A percentile compares a stretch with the other conserved stretches of the same genome.
Conservation (phyloP, 768 basidiomycete genomes). For the Kwoniella europaea region DNA sequence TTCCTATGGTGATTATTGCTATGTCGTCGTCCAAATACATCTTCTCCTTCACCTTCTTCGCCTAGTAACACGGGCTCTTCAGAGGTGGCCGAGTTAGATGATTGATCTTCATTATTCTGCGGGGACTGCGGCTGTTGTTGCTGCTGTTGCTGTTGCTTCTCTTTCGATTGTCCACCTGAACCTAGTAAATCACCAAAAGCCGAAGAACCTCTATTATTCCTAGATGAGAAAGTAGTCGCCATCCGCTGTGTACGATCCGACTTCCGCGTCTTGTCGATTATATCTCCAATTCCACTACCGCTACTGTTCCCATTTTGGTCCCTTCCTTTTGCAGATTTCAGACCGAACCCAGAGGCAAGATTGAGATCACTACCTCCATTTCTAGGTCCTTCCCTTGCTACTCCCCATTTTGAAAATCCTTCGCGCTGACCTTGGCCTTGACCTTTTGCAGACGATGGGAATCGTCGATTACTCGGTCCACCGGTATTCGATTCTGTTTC, state of each 20-base stretch:
- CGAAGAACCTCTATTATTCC: conserved; percentile 8
- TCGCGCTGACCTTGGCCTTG: not conserved
- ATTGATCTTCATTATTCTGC: not conserved
- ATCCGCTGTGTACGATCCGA: conserved; percentile 5
- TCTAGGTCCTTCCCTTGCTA: conserved; percentile 5
- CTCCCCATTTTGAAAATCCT: conserved; percentile 24
- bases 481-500: conserved; percentile 1
- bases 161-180: not conserved
- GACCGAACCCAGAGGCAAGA: conserved; percentile 19
- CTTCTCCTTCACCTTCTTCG: not conserved
- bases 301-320: not conserved
- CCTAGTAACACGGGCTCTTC: not conserved
- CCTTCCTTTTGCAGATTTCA: conserved; percentile 17
- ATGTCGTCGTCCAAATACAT: not conserved
- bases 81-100: not conserved
- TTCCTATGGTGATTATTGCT: not conserved
- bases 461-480: conserved; percentile 15
- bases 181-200: conserved; percentile 23
- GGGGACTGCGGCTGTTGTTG: not conserved
- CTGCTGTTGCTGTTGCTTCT: not conserved
- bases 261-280: conserved; percentile 18
- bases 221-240: not conserved
- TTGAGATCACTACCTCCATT: no score
- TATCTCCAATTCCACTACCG: not conserved
- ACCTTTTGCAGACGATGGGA: not conserved